Evolutionary conservation across 2,329 filamentous ascomycete genomes (phyloP).

Genomic region (Aphanocladium album): DNA sequence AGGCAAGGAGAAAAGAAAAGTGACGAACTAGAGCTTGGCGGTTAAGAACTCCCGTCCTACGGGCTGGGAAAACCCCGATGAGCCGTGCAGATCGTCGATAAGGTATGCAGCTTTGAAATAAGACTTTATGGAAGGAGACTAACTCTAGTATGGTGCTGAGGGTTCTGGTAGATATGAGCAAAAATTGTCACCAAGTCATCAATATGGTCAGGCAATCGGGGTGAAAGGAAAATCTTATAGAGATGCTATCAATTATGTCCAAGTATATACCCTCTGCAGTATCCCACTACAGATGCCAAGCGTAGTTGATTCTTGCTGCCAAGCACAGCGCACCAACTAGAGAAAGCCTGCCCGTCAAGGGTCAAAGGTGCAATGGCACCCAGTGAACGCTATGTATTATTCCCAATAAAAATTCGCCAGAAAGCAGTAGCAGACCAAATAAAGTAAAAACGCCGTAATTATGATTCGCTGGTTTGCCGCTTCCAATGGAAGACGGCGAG

Average conservation of each 20-base stretch:
- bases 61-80: background rate
- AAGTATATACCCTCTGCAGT: background rate
- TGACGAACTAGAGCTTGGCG: background rate
- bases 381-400: background rate
- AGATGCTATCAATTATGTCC: background rate
- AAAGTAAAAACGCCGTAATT: constrained; percentile 1
- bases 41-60: background rate
- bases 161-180: too few species aligned
- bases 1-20: background rate
- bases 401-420: background rate
- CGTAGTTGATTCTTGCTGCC: background rate
- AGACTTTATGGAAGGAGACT: too few species aligned
- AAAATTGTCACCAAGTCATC: too few species aligned
- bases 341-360: background rate
- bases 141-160: too few species aligned
- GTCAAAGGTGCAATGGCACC: background rate
- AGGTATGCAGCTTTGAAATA: background rate
- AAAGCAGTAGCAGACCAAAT: background rate
- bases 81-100: too few species aligned
- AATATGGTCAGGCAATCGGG: too few species aligned
- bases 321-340: background rate
- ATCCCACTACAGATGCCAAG: background rate
- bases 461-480: constrained; percentile 1
- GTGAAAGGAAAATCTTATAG: background rate
- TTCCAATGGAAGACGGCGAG: background rate